These are phyloP conservation scores for Chlorella sp. DNA, from an alignment of 139 green algal species.

Conservation along the genomic window DNA sequence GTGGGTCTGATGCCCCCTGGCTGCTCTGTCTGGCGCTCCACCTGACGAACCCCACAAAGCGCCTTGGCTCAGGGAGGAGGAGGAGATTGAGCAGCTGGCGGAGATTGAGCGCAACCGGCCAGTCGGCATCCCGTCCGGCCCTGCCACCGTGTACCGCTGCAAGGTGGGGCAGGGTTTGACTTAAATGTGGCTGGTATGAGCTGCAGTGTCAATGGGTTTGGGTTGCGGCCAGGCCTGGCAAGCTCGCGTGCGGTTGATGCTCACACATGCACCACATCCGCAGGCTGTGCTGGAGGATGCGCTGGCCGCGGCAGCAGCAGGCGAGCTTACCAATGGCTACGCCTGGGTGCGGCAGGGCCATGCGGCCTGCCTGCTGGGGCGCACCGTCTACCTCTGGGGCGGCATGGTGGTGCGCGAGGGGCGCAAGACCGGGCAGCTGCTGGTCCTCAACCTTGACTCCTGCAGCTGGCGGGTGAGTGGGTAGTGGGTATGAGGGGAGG, in stretches of 20 bases:
- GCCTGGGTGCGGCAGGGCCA: conserved; percentile 76
- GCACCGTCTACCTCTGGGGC: conserved; percentile 81
- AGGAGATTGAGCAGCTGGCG: conserved; percentile 82
- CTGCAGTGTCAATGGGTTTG: too few relatives aligned
- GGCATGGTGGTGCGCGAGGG: conserved; percentile 50
- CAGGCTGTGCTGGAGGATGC: conserved; percentile 26
- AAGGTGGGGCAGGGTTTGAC: background rate
- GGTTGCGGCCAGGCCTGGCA: too few relatives aligned
- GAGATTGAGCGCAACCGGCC: conserved; percentile 90
- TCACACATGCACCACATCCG: background rate
- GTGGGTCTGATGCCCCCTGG: background rate
- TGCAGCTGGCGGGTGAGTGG: conserved; percentile 26
- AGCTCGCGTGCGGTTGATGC: too few relatives aligned
- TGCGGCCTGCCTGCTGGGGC: conserved; percentile 67
- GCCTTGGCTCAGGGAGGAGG: conserved; percentile 69
- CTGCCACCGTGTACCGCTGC: conserved; percentile 54
- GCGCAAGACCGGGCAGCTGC: conserved; percentile 15
- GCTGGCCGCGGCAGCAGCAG: conserved; percentile 47
- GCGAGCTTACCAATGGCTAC: background rate
- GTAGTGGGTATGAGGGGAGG: too few relatives aligned
- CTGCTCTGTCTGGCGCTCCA: too few relatives aligned
- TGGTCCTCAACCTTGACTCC: conserved; percentile 19
- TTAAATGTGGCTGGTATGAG: too few relatives aligned
- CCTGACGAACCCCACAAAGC: too few relatives aligned
- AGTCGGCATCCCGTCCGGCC: conserved; percentile 66